Conservation (phyloP, 1,284 basidiomycete genomes). For the Austroboletus niveus region DNA sequence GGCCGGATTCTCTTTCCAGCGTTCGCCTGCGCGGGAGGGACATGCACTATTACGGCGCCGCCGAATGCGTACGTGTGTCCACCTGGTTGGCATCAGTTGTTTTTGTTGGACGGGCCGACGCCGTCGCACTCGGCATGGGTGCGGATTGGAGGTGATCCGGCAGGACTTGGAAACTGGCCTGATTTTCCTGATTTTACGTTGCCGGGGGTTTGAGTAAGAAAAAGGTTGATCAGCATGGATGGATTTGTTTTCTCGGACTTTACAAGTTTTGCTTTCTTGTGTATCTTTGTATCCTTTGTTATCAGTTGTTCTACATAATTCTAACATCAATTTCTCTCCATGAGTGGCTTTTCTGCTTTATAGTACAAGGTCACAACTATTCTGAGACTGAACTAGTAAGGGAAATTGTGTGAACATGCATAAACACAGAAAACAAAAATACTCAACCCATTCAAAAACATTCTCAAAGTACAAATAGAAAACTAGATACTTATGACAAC, state of each 20-base stretch:
- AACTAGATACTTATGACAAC: too few species aligned
- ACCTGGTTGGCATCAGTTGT: constrained; percentile 74
- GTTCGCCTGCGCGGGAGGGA: constrained; percentile 59
- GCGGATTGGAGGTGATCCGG: constrained; percentile 73
- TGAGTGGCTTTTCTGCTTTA: too few species aligned
- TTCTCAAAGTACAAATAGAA: too few species aligned
- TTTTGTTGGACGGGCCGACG: constrained; percentile 71
- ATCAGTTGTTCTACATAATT: too few species aligned
- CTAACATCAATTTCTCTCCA: too few species aligned
- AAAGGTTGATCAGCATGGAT: constrained; percentile 18
- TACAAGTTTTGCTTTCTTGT: constrained; percentile 1
- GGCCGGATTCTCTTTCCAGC: constrained; percentile 66
- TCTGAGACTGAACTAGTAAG: too few species aligned
- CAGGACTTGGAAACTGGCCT: constrained; percentile 66
- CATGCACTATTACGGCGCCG: constrained; percentile 67
- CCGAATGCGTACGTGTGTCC: constrained; percentile 66
- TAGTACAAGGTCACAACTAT: too few species aligned
- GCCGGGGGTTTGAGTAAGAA: constrained; percentile 49
- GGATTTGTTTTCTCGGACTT: constrained; percentile 68
- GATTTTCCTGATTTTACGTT: constrained; percentile 57
- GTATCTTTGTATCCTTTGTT: too few species aligned
- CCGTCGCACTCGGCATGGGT: constrained; percentile 71
- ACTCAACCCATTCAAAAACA: too few species aligned
- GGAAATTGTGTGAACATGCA: too few species aligned
- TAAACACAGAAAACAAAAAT: too few species aligned